Percentiles rank a stretch among this genome's conserved stretches.
Evolutionary conservation across 139 green algal species (phyloP).

Genomic region (Tetratostichococcus sp.): DNA sequence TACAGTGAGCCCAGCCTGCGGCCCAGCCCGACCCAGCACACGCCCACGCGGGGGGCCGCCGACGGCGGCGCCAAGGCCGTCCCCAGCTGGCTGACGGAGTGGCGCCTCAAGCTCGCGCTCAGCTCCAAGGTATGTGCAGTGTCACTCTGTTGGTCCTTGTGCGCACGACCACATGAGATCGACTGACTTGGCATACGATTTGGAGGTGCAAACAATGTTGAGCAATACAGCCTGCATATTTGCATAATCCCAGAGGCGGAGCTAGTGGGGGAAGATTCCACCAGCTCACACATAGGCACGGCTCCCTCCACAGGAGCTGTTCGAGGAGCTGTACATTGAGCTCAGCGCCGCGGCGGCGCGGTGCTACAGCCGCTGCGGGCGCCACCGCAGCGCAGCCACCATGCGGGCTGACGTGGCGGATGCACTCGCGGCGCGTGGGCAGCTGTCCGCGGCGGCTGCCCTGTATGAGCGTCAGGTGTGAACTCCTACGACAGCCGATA

Average conservation of each 20-base stretch:
- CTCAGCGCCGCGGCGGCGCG: slow-evolving; percentile 31
- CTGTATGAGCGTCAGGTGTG: slow-evolving; percentile 27
- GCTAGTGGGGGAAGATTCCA: no score
- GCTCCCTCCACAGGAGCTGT: slow-evolving; percentile 12
- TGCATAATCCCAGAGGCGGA: no score
- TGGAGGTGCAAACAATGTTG: no score
- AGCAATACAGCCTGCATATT: no score
- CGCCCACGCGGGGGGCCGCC: no score
- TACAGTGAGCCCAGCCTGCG: neutral
- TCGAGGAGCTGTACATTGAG: slow-evolving; percentile 40
- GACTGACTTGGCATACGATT: no score
- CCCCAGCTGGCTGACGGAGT: slow-evolving; percentile 43
- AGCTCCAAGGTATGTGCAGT: neutral
- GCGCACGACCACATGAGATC: no score
- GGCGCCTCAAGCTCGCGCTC: slow-evolving; percentile 42
- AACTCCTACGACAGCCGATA: no score
- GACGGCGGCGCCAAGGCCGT: slow-evolving; percentile 4
- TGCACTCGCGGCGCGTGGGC: slow-evolving; percentile 19
- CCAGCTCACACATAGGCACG: no score
- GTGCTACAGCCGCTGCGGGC: slow-evolving; percentile 37
- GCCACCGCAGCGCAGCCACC: slow-evolving; percentile 29
- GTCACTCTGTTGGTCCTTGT: no score
- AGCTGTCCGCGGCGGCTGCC: slow-evolving; percentile 1
- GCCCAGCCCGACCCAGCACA: no score
- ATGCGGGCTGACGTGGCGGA: slow-evolving; percentile 46